Evolutionary conservation across 768 basidiomycete genomes (phyloP).

Genomic region (Suillus occidentalis): DNA sequence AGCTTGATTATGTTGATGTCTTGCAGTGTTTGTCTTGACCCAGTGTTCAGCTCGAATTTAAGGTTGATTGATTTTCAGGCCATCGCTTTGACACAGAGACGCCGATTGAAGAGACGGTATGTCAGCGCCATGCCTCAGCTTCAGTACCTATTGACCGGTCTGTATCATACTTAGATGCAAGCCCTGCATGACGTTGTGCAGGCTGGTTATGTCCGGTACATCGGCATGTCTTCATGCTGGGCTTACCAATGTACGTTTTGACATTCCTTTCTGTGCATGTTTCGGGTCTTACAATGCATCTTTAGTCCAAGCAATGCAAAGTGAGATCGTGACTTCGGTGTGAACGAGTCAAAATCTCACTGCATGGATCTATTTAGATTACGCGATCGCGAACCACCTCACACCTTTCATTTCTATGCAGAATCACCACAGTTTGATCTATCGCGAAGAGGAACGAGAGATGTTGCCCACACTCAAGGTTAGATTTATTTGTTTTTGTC

Average conservation of each 20-base stretch:
- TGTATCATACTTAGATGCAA: constrained; percentile 47
- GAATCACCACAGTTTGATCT: constrained; percentile 61
- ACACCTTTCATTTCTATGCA: constrained; percentile 72
- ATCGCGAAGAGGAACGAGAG: constrained; percentile 66
- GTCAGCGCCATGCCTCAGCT: constrained; percentile 36
- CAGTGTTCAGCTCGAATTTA: background rate
- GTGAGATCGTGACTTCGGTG: constrained; percentile 28
- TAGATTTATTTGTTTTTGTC: background rate
- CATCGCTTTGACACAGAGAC: constrained; percentile 34
- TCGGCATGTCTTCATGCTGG: constrained; percentile 57
- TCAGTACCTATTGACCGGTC: background rate
- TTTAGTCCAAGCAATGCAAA: constrained; percentile 57
- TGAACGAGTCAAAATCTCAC: background rate
- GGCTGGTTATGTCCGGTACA: constrained; percentile 60
- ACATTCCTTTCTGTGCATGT: background rate
- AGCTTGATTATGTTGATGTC: constrained; percentile 76
- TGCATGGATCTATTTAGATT: constrained; percentile 38
- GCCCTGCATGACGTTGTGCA: constrained; percentile 69
- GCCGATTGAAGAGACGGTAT: constrained; percentile 30
- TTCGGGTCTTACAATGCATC: background rate
- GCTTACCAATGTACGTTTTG: constrained; percentile 51
- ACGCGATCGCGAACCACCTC: constrained; percentile 56
- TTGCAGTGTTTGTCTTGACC: constrained; percentile 53
- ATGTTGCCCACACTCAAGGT: constrained; percentile 63
- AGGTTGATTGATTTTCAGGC: constrained; percentile 26